Evolutionary conservation across 176 grass and related monocot genomes (phyloP).

Genomic region (Cenchrus fungigraminus): DNA sequence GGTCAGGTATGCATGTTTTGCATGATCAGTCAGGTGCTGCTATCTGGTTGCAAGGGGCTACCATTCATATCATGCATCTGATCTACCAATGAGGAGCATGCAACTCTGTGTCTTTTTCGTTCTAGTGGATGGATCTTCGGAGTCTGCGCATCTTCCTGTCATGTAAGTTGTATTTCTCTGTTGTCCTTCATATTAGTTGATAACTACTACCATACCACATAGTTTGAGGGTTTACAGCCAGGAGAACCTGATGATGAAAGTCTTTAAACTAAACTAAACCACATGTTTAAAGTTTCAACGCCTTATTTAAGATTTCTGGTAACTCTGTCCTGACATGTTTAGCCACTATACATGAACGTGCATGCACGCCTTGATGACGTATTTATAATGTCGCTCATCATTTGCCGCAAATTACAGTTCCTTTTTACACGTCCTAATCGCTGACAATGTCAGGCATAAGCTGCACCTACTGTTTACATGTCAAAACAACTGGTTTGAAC

Average conservation of each 20-base stretch:
- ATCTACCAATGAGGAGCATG: background rate
- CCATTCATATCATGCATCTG: slow-evolving; percentile 12
- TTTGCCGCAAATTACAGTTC: background rate
- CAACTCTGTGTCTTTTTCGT: background rate
- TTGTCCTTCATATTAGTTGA: background rate
- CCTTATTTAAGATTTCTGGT: background rate
- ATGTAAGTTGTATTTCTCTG: slow-evolving; percentile 6
- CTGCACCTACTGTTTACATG: background rate
- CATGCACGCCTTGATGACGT: background rate
- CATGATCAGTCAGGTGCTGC: slow-evolving; percentile 4
- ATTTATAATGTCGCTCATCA: background rate
- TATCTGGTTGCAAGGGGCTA: background rate
- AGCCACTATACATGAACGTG: slow-evolving; percentile 4
- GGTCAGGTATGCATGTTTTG: background rate
- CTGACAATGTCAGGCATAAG: background rate
- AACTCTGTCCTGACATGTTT: background rate
- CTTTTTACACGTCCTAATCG: background rate
- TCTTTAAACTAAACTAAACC: background rate
- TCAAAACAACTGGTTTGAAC: background rate
- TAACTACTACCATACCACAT: background rate
- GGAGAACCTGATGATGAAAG: background rate
- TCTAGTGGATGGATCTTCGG: slow-evolving; percentile 2
- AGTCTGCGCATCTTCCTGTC: background rate
- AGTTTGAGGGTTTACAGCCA: background rate
- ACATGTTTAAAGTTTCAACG: background rate